These are phyloP conservation scores for Thalassiosira exigua DNA, from an alignment of 352 stramenopile genomes.

Conservation along the genomic window DNA sequence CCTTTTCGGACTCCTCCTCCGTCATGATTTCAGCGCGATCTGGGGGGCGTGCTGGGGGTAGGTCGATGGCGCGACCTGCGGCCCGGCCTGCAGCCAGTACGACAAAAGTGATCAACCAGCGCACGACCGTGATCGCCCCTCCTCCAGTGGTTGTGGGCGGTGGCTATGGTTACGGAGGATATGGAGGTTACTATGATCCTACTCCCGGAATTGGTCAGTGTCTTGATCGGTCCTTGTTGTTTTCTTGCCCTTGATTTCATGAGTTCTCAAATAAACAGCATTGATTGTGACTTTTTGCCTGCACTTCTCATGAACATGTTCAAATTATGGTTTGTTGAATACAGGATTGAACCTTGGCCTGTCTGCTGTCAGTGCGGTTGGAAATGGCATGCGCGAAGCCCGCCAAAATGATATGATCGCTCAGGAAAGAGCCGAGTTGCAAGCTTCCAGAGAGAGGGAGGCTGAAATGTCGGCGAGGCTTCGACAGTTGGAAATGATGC, in stretches of 20 bases:
- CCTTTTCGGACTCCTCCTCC: conserved; percentile 30
- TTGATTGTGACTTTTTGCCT: too few relatives aligned
- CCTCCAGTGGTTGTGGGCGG: conserved; percentile 35
- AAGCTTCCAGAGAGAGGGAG: conserved; percentile 30
- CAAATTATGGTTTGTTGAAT: too few relatives aligned
- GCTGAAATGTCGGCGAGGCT: conserved; percentile 37
- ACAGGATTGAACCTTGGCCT: conserved; percentile 37
- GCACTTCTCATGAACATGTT: too few relatives aligned
- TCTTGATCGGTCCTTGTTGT: too few relatives aligned
- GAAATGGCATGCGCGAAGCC: conserved; percentile 47
- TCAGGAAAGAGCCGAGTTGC: conserved; percentile 30
- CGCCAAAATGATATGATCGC: conserved; percentile 48
- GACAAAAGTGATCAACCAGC: conserved; percentile 23
- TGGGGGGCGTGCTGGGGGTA: conserved; percentile 39
- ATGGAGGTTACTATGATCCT: too few relatives aligned
- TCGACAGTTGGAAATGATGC: conserved; percentile 50
- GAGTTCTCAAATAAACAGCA: too few relatives aligned
- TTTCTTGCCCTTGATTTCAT: too few relatives aligned
- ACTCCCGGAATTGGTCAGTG: too few relatives aligned
- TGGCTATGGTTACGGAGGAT: conserved; percentile 31
- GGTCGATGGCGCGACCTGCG: conserved; percentile 7
- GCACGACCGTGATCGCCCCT: conserved; percentile 24
- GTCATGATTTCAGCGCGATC: conserved; percentile 36
- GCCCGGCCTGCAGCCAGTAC: conserved; percentile 2
- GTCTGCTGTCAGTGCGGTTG: conserved; percentile 38